Base-by-base conservation (phyloP, 345 rosid species). In the Eucalyptus sp. region DNA sequence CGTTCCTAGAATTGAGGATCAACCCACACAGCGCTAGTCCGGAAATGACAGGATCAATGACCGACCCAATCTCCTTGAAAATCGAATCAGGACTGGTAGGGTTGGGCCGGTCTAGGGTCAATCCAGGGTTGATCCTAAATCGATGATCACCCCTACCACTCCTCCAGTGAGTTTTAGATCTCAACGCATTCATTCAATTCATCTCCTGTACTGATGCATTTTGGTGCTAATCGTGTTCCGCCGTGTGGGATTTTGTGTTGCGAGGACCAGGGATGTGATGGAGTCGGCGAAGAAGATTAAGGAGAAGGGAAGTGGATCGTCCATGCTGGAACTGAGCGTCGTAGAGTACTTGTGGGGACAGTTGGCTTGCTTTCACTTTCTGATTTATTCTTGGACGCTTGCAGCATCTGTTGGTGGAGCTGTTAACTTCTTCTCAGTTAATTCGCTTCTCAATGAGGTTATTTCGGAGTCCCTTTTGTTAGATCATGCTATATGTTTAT, bases 191-290 rank as follows among this genome's bases (percentile, higher is more conserved):
- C 7, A 6, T 15, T 37, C 68, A 13, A n/a, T 64, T 80, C 81
- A 48, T 20, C 3, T 18, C 58, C 58, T 27, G 13, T 33, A 12
- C n/a, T 54, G 46, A 18, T 22, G 27, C 27, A 50, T 11, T 33
- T 46, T 8, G 41, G 62, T 89, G 52, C 86, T 76, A 76, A 3
- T 33, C 16, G 86, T 90, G 29, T 51, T 22, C 54, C 1, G 81
- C 31, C 46, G 16, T 79, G 41, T 91, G 96, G 99, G 99, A 94
- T 98, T 96, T 94, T 92, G 90, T 64, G 96, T 94, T 85, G 97
- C 94, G 84, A 94, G 92, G 89, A 95, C 95, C 12, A 92, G 92
- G 89, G 97, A 95, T 89, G 95, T 94, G 51, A 94, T 96, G 87
- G 95, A 95, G 88, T 93, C 94, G 10, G 94, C 97, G 8, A 92